Percentiles rank a stretch among this genome's conserved stretches.
These are phyloP conservation scores for Fusarium anthophilum DNA, from an alignment of 2,329 filamentous ascomycete species.

Conservation along the genomic window DNA sequence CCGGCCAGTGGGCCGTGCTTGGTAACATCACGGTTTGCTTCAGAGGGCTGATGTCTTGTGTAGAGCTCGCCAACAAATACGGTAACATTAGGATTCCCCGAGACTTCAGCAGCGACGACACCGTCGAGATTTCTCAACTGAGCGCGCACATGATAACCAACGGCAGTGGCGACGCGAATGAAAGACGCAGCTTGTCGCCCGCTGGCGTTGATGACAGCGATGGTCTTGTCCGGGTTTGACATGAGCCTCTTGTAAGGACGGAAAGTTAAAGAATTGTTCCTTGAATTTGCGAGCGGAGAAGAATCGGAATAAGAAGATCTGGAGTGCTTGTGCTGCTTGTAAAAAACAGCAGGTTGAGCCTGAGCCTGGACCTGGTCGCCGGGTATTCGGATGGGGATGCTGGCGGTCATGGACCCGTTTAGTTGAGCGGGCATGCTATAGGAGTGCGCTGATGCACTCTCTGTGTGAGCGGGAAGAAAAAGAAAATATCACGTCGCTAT, in stretches of 20 bases:
- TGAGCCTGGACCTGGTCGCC: constrained; percentile 45
- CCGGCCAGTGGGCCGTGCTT: constrained; percentile 70
- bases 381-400: constrained; percentile 51
- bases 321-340: constrained; percentile 67
- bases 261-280: constrained; percentile 70
- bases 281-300: constrained; percentile 63
- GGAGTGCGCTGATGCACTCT: constrained; percentile 35
- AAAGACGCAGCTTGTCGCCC: constrained; percentile 96
- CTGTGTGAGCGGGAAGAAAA: constrained; percentile 22
- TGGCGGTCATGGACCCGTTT: constrained; percentile 50
- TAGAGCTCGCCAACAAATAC: constrained; percentile 73
- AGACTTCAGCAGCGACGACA: constrained; percentile 87
- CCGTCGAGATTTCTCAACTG: constrained; percentile 90
- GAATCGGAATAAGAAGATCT: constrained; percentile 69
- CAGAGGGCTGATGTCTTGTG: constrained; percentile 60
- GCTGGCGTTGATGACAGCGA: constrained; percentile 94
- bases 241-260: constrained; percentile 68
- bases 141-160: constrained; percentile 92
- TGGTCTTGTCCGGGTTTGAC: constrained; percentile 75
- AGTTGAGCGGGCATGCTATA: constrained; percentile 53
- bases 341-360: constrained; percentile 41
- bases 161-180: constrained; percentile 90
- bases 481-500: constrained; percentile 34
- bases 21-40: constrained; percentile 70
- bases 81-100: constrained; percentile 78